Base-by-base conservation (phyloP, 805 yeast genomes). In the Hanseniaspora guilliermondii region DNA sequence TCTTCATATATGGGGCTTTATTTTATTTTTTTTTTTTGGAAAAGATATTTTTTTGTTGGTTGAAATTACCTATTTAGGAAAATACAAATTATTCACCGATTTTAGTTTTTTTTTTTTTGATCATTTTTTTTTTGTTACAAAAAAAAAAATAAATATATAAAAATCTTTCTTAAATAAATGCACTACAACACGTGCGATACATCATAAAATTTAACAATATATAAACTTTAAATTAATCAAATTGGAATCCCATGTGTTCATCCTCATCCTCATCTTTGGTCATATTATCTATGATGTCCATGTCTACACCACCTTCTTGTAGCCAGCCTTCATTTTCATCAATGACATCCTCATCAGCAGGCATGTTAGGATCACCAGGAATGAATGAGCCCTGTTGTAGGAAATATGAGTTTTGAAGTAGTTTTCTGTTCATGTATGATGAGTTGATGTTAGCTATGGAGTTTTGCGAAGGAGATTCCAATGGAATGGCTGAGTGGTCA, bases 401-500 rank as follows among this genome's bases (percentile, higher is more conserved):
- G 68, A 68, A 62, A 58, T 70, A 58, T 57, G 76, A 62, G 61
- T 62, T 64, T 60, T 68, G 68, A 53, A 66, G 54, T 53, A 69
- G 60, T 64, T 71, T 60, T 61, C 70, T 57, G 56, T 59, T 65
- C 49, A 54, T 37, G 32, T 49, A 54, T 6, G 53, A 48, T 2
- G 56, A 54, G 30, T 54, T 48, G 25, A 49, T 22, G 36, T 54
- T 54, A 3, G 56, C 48, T 6, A 48, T 9, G 12, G 56, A 54
- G 40, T 49, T 48, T 52, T 66, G 65, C 17, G 67, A 65, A 22
- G 63, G 66, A 48, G 70, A 69, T 61, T 84, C 83, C 68, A 85
- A 85, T 63, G 89, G 95, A 75, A 91, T 81, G 32, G 95, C 79
- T 25, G 94, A 83, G 58, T 86, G 97, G 67, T 89, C 96, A 48